A percentile compares a stretch with the other conserved stretches of the same genome.
phyloP scores from a whole-genome alignment of 164 flowering plant species.

The Akebia trifoliata region DNA sequence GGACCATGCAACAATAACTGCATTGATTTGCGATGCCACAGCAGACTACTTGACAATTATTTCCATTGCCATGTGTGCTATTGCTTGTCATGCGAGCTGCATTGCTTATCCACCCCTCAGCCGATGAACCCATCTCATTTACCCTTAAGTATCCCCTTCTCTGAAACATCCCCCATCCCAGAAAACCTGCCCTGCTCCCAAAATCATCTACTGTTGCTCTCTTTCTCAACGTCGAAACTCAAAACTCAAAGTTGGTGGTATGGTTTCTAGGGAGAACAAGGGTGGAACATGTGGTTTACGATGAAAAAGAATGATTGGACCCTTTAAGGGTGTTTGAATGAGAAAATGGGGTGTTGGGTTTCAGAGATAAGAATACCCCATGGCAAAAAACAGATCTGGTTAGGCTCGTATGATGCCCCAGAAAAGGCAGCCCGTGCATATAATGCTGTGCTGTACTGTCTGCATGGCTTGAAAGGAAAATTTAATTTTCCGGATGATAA shows the following conservation, averaged over 20 bases:
- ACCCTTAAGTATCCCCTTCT: too few relatives aligned
- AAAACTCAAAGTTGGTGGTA: too few relatives aligned
- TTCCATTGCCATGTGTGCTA: constrained; percentile 4
- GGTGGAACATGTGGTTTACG: too few relatives aligned
- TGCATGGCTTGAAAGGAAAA: constrained; percentile 23
- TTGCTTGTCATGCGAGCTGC: constrained; percentile 7
- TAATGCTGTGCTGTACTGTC: constrained; percentile 41
- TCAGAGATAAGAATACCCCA: constrained; percentile 40
- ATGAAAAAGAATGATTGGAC: too few relatives aligned
- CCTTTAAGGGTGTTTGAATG: constrained; percentile 41
- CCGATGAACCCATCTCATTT: too few relatives aligned
- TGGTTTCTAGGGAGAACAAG: too few relatives aligned
- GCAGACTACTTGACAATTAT: too few relatives aligned
- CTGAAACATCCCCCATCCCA: too few relatives aligned
- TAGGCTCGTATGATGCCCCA: constrained; percentile 39
- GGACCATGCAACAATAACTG: neutral
- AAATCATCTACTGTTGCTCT: too few relatives aligned
- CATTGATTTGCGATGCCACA: constrained; percentile 5
- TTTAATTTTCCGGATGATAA: constrained; percentile 30
- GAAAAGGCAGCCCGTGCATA: constrained; percentile 48
- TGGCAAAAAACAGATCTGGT: constrained; percentile 39
- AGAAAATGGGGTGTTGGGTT: constrained; percentile 46
- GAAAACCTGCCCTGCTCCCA: too few relatives aligned
- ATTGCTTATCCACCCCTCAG: constrained; percentile 10
- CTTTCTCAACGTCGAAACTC: too few relatives aligned